phyloP scores from a whole-genome alignment of 768 basidiomycete species.

The Boletus rubroflammeus region DNA sequence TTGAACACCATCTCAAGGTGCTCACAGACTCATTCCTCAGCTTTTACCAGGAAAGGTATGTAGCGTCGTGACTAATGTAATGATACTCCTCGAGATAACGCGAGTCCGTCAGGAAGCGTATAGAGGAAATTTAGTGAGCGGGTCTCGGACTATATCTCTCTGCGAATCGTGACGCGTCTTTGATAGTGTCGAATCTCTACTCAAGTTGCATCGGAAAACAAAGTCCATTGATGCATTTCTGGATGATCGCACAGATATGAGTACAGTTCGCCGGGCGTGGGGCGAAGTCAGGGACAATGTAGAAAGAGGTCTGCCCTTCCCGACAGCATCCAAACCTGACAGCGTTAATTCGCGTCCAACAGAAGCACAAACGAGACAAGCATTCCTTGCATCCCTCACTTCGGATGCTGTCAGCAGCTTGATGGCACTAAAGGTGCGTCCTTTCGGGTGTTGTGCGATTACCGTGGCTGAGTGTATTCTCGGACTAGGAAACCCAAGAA shows the following conservation, averaged over 20 bases:
- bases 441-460: not conserved
- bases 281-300: slow-evolving; percentile 80
- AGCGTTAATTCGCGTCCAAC: slow-evolving; percentile 11
- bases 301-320: slow-evolving; percentile 58
- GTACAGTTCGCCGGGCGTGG: slow-evolving; percentile 72
- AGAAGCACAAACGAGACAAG: slow-evolving; percentile 83
- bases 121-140: slow-evolving; percentile 82
- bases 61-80: slow-evolving; percentile 10
- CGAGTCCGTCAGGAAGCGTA: slow-evolving; percentile 53
- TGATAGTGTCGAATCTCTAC: slow-evolving; percentile 67
- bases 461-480: not conserved
- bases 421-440: slow-evolving; percentile 56
- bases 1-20: slow-evolving; percentile 67
- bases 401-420: slow-evolving; percentile 73
- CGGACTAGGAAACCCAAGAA: slow-evolving; percentile 76
- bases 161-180: slow-evolving; percentile 2
- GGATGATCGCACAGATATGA: slow-evolving; percentile 68
- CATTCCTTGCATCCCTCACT: slow-evolving; percentile 68
- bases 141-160: not conserved
- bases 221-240: slow-evolving; percentile 66
- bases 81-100: slow-evolving; percentile 20
- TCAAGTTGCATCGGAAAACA: slow-evolving; percentile 67
- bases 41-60: slow-evolving; percentile 85
- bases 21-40: slow-evolving; percentile 69
- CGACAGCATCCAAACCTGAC: not conserved